These are phyloP conservation scores for Eucalyptus camaldulensis DNA, from an alignment of 345 rosid genomes.

Conservation along the genomic window DNA sequence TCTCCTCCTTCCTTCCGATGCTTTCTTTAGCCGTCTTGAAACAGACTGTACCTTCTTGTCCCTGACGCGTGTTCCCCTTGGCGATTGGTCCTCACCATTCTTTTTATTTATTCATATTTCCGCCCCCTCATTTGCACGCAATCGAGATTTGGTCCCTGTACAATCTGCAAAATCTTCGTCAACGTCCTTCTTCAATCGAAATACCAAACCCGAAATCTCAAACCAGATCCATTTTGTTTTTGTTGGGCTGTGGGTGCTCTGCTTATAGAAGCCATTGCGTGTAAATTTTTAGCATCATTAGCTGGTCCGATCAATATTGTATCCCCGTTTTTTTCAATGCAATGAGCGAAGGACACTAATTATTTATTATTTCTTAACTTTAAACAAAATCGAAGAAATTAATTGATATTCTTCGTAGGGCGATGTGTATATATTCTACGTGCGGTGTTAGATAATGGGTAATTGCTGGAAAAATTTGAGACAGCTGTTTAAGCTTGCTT, in stretches of 20 bases:
- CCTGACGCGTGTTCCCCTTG: not conserved
- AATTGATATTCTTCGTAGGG: not conserved
- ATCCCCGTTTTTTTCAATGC: not conserved
- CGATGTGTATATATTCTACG: not conserved
- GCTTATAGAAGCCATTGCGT: not conserved
- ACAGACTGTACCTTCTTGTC: not conserved
- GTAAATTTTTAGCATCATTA: not conserved
- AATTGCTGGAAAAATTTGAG: not conserved
- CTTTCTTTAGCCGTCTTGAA: not conserved
- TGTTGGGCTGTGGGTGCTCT: not conserved
- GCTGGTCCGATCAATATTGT: not conserved
- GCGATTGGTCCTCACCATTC: not conserved
- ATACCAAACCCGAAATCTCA: not conserved
- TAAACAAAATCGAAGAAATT: not conserved
- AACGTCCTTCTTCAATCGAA: not conserved
- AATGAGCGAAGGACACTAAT: not conserved
- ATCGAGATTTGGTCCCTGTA: not conserved
- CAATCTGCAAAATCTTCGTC: not conserved
- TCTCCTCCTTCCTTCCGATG: not conserved
- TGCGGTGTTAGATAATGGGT: not conserved
- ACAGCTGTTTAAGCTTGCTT: not conserved
- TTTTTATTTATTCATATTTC: not conserved
- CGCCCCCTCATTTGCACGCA: not conserved
- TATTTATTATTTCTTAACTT: not conserved
- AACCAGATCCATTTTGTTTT: not conserved